Base-by-base conservation (phyloP, 1,284 basidiomycete species). In the Trametes sp. region DNA sequence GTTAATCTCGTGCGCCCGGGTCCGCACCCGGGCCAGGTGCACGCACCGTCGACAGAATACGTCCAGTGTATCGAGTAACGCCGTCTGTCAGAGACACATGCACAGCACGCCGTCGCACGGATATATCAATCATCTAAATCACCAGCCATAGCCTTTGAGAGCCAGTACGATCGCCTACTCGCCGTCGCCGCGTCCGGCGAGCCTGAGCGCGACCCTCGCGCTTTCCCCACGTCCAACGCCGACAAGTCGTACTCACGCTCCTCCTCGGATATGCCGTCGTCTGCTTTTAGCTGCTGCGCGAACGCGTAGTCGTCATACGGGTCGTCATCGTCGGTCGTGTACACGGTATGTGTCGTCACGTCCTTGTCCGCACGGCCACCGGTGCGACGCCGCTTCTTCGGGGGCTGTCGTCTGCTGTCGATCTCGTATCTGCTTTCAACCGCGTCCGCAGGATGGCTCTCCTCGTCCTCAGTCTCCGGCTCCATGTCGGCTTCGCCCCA, bases 371-470 rank as follows among this genome's bases (percentile, higher is more conserved):
- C 75, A 24, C 77, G 81, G 8, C 60, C 61, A 31, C 61, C 61
- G 9, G 73, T 78, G 63, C 75, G 78, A 54, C 80, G 78, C 21
- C 84, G 80, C 71, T 87, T 87, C 67, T 76, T 78, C 16, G 81
- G 78, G 28, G 82, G 82, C 56, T 78, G 76, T 26, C 61, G 62
- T 44, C 71, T 67, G 50, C 74, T 73, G 53, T 79, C 78, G 54
- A 87, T 86, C 50, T 74, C 78, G 72, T 88, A 88, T 35, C 86
- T 77, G 51, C 85, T 86, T 45, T 80, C 81, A 42, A 84, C 83
- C 45, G 81, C 80, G 9, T 75, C 75, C 11, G 74, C 75, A 13
- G 67, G 57, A 26, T 69, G 66, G 24, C 57, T 66, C n/a, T 61
- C 63, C 28, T 63, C 55, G 50, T 69, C 54, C 41, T 77, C 76